Evolutionary conservation across 495 filamentous ascomycete species (phyloP).

Genomic region (Daldinia grandis): DNA sequence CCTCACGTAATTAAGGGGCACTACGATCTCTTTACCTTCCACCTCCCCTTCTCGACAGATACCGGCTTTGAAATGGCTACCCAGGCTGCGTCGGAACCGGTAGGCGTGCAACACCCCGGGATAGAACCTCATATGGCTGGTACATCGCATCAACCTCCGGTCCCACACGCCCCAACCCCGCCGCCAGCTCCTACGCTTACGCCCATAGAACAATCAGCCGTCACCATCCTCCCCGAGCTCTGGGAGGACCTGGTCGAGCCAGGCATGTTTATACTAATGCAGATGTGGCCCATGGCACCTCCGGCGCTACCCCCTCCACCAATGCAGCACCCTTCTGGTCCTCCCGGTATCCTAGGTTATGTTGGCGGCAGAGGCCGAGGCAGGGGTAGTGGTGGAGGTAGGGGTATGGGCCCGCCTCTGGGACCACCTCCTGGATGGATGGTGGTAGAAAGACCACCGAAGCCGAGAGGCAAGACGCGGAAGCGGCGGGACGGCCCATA

Average conservation of each 20-base stretch:
- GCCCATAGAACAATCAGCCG: conserved; percentile 35
- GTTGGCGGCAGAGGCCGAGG: neutral
- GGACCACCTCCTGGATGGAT: neutral
- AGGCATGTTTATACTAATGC: conserved; percentile 81
- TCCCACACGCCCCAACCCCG: neutral
- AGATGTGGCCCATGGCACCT: conserved; percentile 79
- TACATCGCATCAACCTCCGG: neutral
- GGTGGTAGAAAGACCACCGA: neutral
- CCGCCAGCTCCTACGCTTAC: neutral
- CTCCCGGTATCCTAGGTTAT: neutral
- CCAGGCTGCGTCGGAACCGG: neutral
- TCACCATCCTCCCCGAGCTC: conserved; percentile 60
- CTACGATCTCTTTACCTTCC: conserved; percentile 56
- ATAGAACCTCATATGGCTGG: neutral
- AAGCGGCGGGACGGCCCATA: neutral
- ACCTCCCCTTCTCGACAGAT: neutral
- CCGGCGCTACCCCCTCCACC: conserved; percentile 2
- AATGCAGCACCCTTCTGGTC: neutral
- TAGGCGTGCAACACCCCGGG: neutral
- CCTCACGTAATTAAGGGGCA: conserved; percentile 58
- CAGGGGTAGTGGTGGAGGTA: neutral
- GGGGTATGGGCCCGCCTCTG: neutral
- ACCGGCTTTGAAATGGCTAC: conserved; percentile 9
- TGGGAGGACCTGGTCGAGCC: conserved; percentile 63
- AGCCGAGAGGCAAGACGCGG: neutral